Evolutionary conservation across 345 rosid species (phyloP), one percentile per base, ranked within the genome.

Genomic region (Mallotus nudiflorus): DNA sequence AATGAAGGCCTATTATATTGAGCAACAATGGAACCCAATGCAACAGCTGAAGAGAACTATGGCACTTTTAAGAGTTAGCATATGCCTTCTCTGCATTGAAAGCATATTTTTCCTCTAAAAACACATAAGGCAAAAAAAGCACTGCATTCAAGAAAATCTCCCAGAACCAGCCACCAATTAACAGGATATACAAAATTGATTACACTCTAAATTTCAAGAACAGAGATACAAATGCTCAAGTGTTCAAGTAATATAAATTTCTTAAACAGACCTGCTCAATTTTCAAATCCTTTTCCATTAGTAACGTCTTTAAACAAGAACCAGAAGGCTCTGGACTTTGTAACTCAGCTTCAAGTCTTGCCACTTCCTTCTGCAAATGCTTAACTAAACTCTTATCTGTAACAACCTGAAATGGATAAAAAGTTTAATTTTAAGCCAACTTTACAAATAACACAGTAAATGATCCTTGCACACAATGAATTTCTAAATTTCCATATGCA

Each of bases 261-360:
- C 46, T 57, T 49, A 52, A 65, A 37, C 71, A n/a, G 85, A 90
- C 98, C 94, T 88, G 80, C 71, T 83, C 85, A 73, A 91, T 93
- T 85, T 86, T 88, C 82, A 78, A 50, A 50, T 91, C 90, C 84
- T 86, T 93, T 79, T 91, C 87, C 62, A 78, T 42, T 68, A 91
- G 69, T 65, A 91, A 75, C 40, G 87, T 83, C 48, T 80, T 87
- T 42, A 93, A 80, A 80, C 77, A 79, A 50, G 92, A 82, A 66
- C 86, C 81, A 40, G 95, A 81, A 49, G 88, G 61, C 76, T 85
- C 92, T 37, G 98, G 98, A 77, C 86, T 88, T 80, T 80, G 84
- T 67, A 93, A 83, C 82, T 86, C 92, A 74, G 97, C 91, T 78
- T 89, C 98, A 65, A 93, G 97, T 79, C 96, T 89, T 58, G 96